Percentiles rank a stretch among this genome's conserved stretches.
These are phyloP conservation scores for Leccinum incarnatum DNA, from an alignment of 768 basidiomycete genomes.

Conservation along the genomic window DNA sequence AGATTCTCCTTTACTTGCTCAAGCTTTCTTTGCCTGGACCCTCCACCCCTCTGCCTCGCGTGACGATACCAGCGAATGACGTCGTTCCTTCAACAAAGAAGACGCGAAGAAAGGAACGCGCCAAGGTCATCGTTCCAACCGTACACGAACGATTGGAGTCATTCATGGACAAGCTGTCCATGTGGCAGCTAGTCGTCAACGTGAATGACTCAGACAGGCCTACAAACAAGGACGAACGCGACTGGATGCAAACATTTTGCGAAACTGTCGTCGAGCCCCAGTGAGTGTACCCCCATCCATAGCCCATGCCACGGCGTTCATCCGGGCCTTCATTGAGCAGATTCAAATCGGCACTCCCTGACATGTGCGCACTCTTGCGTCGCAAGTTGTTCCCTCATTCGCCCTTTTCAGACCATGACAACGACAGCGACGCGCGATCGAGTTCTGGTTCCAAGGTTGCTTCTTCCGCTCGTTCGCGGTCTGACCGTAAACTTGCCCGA, in stretches of 20 bases:
- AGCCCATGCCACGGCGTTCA: neutral
- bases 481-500: slow-evolving; percentile 12
- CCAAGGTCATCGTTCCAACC: slow-evolving; percentile 23
- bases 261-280: slow-evolving; percentile 62
- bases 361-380: slow-evolving; percentile 54
- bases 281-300: slow-evolving; percentile 37
- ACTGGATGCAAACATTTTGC: slow-evolving; percentile 77
- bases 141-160: slow-evolving; percentile 58
- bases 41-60: slow-evolving; percentile 29
- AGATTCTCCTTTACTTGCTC: slow-evolving; percentile 67
- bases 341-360: slow-evolving; percentile 53
- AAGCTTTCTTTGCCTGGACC: slow-evolving; percentile 60
- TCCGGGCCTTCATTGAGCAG: slow-evolving; percentile 31
- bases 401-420: slow-evolving; percentile 51
- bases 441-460: slow-evolving; percentile 6
- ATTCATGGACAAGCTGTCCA: slow-evolving; percentile 77
- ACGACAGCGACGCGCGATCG: slow-evolving; percentile 14
- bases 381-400: slow-evolving; percentile 66
- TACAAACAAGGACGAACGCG: slow-evolving; percentile 36
- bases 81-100: slow-evolving; percentile 32
- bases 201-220: slow-evolving; percentile 37
- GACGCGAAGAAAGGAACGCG: slow-evolving; percentile 23
- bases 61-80: slow-evolving; percentile 24
- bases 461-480: slow-evolving; percentile 1
- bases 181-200: slow-evolving; percentile 61